Evolutionary conservation across 2,329 filamentous ascomycete species (phyloP).

Genomic region (Phyllachora maydis): DNA sequence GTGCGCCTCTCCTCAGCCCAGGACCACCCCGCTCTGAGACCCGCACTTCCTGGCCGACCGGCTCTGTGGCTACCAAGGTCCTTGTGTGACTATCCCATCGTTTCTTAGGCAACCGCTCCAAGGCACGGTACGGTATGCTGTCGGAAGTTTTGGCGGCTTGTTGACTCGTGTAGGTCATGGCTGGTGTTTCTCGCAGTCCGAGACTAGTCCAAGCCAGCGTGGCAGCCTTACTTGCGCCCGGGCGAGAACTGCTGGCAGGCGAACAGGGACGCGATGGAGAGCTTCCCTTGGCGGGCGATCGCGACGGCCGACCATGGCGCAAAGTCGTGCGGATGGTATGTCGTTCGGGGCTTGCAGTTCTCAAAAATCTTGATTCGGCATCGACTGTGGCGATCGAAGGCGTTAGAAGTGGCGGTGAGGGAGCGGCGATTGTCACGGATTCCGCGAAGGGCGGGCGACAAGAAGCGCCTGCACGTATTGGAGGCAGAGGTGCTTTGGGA

Average conservation of each 20-base stretch:
- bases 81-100: conserved; percentile 35
- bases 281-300: conserved; percentile 21
- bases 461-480: too few relatives aligned
- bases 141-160: too few relatives aligned
- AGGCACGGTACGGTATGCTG: too few relatives aligned
- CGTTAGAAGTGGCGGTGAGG: too few relatives aligned
- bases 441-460: too few relatives aligned
- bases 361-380: conserved; percentile 17
- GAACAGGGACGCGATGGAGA: conserved; percentile 15
- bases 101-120: conserved; percentile 10
- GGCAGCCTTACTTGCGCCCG: conserved; percentile 38
- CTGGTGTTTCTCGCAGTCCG: conserved; percentile 18
- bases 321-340: conserved; percentile 42
- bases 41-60: too few relatives aligned
- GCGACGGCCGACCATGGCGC: conserved; percentile 24
- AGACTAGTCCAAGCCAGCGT: conserved; percentile 38
- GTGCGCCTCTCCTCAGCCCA: too few relatives aligned
- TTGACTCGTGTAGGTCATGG: too few relatives aligned
- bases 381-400: too few relatives aligned
- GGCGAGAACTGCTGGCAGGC: conserved; percentile 18
- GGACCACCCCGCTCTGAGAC: too few relatives aligned
- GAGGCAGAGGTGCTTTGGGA: conserved; percentile 27
- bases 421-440: too few relatives aligned
- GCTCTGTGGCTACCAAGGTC: conserved; percentile 23
- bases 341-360: conserved; percentile 37